Conservation (phyloP, 768 basidiomycete genomes). For the Suillus variegatus region DNA sequence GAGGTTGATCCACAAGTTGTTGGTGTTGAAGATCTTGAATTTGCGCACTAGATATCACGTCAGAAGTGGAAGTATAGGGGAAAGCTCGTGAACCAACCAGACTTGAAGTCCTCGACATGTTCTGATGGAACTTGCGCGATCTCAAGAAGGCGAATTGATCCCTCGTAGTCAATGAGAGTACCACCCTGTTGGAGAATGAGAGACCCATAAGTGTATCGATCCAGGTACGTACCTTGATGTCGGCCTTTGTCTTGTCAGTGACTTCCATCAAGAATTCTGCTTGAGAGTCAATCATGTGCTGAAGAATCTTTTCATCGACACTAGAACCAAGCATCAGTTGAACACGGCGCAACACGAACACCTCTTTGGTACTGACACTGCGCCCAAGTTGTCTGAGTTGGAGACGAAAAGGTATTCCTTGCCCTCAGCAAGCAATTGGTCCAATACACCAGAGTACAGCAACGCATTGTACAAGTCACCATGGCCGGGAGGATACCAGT, state of each 20-base stretch:
- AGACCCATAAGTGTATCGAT: background rate
- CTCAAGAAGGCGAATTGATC: constrained; percentile 67
- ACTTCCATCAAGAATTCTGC: constrained; percentile 77
- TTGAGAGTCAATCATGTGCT: constrained; percentile 64
- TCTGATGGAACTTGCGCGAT: constrained; percentile 75
- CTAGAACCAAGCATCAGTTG: constrained; percentile 29
- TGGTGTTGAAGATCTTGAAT: constrained; percentile 83
- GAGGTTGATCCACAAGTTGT: constrained; percentile 62
- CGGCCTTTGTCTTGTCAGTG: constrained; percentile 83
- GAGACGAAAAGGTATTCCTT: constrained; percentile 81
- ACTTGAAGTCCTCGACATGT: constrained; percentile 76
- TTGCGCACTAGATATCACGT: constrained; percentile 46
- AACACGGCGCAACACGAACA: background rate
- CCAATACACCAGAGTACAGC: constrained; percentile 70
- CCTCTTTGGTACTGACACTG: constrained; percentile 43
- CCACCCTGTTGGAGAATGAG: constrained; percentile 41
- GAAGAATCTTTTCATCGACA: constrained; percentile 67
- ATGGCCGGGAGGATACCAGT: constrained; percentile 80
- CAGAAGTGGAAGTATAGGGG: background rate
- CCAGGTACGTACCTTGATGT: constrained; percentile 50
- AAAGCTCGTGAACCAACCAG: constrained; percentile 22
- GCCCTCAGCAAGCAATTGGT: constrained; percentile 66
- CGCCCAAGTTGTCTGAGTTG: constrained; percentile 77
- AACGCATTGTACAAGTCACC: constrained; percentile 76
- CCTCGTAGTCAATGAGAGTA: constrained; percentile 70